phyloP scores from a whole-genome alignment of 2,329 filamentous ascomycete genomes.

The Beauveria australis region DNA sequence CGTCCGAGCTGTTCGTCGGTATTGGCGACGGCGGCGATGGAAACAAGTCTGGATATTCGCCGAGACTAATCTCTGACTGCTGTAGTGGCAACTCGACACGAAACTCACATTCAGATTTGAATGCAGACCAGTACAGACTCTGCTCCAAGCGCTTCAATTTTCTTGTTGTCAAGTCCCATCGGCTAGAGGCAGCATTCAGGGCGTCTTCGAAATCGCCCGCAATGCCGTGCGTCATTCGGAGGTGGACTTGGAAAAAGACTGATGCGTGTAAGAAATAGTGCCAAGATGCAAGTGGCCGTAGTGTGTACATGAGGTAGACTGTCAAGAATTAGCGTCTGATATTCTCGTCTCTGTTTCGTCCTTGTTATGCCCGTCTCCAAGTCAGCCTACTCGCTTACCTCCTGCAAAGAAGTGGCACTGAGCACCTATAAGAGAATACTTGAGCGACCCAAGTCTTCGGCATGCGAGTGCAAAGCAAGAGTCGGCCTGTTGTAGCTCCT shows the following conservation, averaged over 20 bases:
- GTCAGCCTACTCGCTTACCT: neutral
- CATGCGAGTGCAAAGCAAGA: constrained; percentile 20
- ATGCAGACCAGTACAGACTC: constrained; percentile 34
- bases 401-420: constrained; percentile 32
- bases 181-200: constrained; percentile 1
- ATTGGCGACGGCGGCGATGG: constrained; percentile 19
- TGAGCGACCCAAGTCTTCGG: constrained; percentile 19
- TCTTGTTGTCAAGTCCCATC: constrained; percentile 5
- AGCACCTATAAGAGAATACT: constrained; percentile 22
- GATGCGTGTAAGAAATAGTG: constrained; percentile 25
- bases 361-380: neutral
- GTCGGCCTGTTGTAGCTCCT: constrained; percentile 15
- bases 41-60: constrained; percentile 25
- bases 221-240: constrained; percentile 18
- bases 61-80: constrained; percentile 25
- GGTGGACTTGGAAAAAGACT: constrained; percentile 25
- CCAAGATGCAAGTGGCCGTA: constrained; percentile 30
- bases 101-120: constrained; percentile 34
- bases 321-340: neutral
- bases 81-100: constrained; percentile 30
- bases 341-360: neutral
- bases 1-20: neutral
- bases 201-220: constrained; percentile 11
- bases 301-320: constrained; percentile 32
- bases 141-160: constrained; percentile 26